A percentile compares a stretch with the other conserved stretches of the same genome.
These are phyloP conservation scores for Neocucurbitaria cava DNA, from an alignment of 2,329 filamentous ascomycete genomes.

Conservation along the genomic window DNA sequence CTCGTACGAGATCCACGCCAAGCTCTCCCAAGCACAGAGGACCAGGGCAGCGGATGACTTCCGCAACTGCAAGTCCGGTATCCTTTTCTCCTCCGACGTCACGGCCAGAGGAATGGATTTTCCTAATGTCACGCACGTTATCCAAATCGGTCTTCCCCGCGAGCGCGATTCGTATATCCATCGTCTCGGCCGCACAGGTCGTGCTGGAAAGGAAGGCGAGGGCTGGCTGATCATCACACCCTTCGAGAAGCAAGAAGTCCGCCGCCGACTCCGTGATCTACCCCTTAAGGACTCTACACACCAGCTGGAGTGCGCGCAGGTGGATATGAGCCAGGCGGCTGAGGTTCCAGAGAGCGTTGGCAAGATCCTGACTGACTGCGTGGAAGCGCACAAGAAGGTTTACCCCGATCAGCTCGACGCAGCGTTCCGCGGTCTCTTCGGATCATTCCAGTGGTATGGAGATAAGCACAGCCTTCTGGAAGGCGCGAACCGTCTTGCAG, in stretches of 20 bases:
- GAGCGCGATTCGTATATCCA: slow-evolving; percentile 59
- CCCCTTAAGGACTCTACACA: slow-evolving; percentile 64
- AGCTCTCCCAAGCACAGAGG: slow-evolving; percentile 72
- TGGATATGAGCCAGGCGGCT: slow-evolving; percentile 53
- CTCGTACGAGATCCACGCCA: slow-evolving; percentile 76
- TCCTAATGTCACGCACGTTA: slow-evolving; percentile 60
- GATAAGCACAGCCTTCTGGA: slow-evolving; percentile 52
- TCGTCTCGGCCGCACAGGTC: slow-evolving; percentile 61
- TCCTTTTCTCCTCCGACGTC: slow-evolving; percentile 59
- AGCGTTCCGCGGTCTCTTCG: slow-evolving; percentile 66
- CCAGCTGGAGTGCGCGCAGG: slow-evolving; percentile 58
- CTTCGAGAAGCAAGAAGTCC: slow-evolving; percentile 59
- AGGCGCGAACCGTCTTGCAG: slow-evolving; percentile 53
- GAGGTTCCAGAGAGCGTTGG: slow-evolving; percentile 52
- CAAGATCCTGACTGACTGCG: slow-evolving; percentile 55
- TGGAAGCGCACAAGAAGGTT: slow-evolving; percentile 53
- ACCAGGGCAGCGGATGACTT: slow-evolving; percentile 76
- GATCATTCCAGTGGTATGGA: slow-evolving; percentile 55
- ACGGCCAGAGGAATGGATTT: slow-evolving; percentile 63
- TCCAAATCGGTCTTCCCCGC: slow-evolving; percentile 57
- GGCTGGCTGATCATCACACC: slow-evolving; percentile 71
- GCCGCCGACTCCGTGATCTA: slow-evolving; percentile 63
- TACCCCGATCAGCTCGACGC: slow-evolving; percentile 52
- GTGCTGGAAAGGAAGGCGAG: slow-evolving; percentile 75
- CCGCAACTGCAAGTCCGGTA: slow-evolving; percentile 66